Percentiles rank a stretch among this genome's conserved stretches.
phyloP scores from a whole-genome alignment of 768 basidiomycete genomes.

The Bullera alba region DNA sequence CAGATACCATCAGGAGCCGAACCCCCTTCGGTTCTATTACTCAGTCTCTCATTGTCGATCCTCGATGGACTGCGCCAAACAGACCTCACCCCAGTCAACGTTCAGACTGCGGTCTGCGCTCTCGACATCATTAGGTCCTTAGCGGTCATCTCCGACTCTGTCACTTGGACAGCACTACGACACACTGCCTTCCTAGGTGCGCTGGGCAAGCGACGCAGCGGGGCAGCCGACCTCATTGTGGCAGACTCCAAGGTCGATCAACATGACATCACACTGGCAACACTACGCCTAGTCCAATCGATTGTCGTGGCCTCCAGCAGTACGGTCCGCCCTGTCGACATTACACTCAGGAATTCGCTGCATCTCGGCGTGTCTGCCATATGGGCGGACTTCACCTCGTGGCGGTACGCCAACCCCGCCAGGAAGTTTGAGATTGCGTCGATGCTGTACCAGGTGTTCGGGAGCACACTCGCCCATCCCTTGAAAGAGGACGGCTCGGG shows the following conservation, averaged over 20 bases:
- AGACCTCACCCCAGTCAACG: constrained; percentile 53
- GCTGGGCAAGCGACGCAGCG: constrained; percentile 16
- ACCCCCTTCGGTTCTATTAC: constrained; percentile 58
- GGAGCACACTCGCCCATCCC: constrained; percentile 53
- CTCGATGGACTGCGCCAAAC: constrained; percentile 6
- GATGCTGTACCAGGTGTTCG: constrained; percentile 61
- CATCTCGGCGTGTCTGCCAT: constrained; percentile 75
- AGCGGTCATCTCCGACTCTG: constrained; percentile 64
- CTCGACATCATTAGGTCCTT: constrained; percentile 74
- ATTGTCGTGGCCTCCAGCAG: constrained; percentile 69
- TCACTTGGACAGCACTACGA: constrained; percentile 82
- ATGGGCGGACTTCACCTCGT: constrained; percentile 76
- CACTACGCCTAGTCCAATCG: constrained; percentile 53
- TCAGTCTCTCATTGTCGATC: constrained; percentile 14
- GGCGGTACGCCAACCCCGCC: constrained; percentile 76
- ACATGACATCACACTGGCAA: constrained; percentile 58
- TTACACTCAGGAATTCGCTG: constrained; percentile 57
- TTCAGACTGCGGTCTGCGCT: constrained; percentile 62
- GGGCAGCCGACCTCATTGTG: constrained; percentile 54
- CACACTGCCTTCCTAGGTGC: constrained; percentile 59
- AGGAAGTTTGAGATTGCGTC: constrained; percentile 77
- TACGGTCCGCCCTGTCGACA: constrained; percentile 61
- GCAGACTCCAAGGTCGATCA: constrained; percentile 64
- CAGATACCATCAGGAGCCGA: constrained; percentile 72
- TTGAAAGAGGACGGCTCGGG: constrained; percentile 4